A percentile compares a stretch with the other conserved stretches of the same genome.
Evolutionary conservation across 768 basidiomycete species (phyloP).

Genomic region (Termitomyces heimii): DNA sequence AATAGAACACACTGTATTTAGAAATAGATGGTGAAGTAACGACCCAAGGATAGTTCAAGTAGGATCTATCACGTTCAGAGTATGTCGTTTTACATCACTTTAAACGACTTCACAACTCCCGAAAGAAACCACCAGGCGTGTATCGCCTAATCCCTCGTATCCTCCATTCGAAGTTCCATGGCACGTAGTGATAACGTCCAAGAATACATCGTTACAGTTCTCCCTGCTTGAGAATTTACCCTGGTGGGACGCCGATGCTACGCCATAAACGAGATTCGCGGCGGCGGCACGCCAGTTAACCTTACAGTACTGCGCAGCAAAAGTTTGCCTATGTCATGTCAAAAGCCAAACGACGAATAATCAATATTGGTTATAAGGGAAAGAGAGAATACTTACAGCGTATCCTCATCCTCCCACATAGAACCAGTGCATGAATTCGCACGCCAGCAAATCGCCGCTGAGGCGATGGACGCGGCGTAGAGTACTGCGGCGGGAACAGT

Average conservation of each 20-base stretch:
- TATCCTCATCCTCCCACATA: not conserved
- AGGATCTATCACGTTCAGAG: not conserved
- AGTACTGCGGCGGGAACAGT: not conserved
- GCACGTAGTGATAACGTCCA: not conserved
- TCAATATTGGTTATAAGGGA: not conserved
- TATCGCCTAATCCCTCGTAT: not conserved
- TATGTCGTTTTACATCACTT: not conserved
- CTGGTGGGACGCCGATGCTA: not conserved
- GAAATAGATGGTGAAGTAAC: not conserved
- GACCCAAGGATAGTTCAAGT: not conserved
- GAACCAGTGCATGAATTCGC: not conserved
- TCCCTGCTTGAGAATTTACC: not conserved
- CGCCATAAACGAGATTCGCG: too few relatives aligned
- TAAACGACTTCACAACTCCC: conserved; percentile 1
- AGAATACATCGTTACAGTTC: not conserved
- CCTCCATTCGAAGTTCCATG: not conserved
- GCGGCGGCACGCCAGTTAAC: not conserved
- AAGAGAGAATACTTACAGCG: not conserved
- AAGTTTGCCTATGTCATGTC: not conserved
- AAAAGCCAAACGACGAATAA: not conserved
- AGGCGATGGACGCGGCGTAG: not conserved
- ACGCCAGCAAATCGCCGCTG: not conserved
- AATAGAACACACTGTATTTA: too few relatives aligned
- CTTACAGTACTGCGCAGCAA: not conserved
- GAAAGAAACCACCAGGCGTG: not conserved